Percentiles rank a stretch among this genome's conserved stretches.
Conservation (phyloP, 1,284 basidiomycete species). For the Malassezia arunalokei region DNA sequence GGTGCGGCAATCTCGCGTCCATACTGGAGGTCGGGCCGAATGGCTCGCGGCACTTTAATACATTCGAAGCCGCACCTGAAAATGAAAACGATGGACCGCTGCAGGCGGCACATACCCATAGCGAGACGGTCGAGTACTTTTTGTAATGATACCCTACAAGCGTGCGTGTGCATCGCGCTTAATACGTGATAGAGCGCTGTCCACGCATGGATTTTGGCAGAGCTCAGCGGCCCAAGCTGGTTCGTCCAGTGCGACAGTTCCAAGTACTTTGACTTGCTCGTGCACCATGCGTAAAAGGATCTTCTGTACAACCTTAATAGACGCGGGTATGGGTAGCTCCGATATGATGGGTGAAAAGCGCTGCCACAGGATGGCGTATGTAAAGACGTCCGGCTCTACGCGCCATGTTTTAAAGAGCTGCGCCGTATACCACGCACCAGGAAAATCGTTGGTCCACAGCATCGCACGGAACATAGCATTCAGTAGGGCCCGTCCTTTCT, state of each 20-base stretch:
- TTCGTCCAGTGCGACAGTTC: no score
- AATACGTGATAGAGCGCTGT: no score
- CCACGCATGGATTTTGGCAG: neutral
- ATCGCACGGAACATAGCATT: constrained; percentile 7
- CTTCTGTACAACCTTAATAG: neutral
- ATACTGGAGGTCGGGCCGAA: constrained; percentile 91
- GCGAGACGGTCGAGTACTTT: constrained; percentile 36
- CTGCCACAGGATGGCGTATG: constrained; percentile 3
- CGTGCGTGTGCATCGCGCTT: no score
- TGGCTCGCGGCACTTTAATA: constrained; percentile 83
- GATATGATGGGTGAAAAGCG: neutral
- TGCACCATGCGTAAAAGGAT: neutral
- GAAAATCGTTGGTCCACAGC: neutral
- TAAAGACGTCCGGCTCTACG: constrained; percentile 1
- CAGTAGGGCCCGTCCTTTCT: constrained; percentile 1
- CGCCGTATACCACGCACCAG: constrained; percentile 3
- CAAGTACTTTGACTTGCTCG: neutral
- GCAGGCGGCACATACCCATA: constrained; percentile 23
- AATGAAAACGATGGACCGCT: constrained; percentile 57
- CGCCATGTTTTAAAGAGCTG: neutral
- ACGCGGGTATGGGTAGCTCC: neutral
- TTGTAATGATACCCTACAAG: constrained; percentile 14
- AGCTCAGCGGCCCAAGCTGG: neutral
- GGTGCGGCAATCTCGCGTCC: constrained; percentile 92
- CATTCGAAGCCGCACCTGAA: constrained; percentile 95